Base-by-base conservation (phyloP, 2,329 filamentous ascomycete genomes). In the Monilinia aucupariae region DNA sequence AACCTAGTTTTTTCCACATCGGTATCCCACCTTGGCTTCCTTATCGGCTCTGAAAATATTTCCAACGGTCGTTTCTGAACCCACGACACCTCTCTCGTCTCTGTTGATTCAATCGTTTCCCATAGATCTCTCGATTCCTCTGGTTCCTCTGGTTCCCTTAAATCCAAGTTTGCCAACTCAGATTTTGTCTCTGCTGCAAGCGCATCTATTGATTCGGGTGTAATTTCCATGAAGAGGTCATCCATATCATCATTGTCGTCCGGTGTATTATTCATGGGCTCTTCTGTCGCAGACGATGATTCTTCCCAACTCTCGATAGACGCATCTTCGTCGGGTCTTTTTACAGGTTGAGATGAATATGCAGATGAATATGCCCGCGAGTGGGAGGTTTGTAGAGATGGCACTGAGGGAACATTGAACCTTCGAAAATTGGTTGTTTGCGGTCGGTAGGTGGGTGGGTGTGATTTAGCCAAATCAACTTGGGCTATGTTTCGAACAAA, bases 201-300 rank as follows among this genome's bases (percentile, higher is more conserved):
- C 2, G 67, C 66, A 66, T 77, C 74, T 64, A 78, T 73, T 7
- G 74, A 69, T 47, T 77, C 75, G 12, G 68, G 70, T 17, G 72
- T 75, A 12, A 73, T 69, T 22, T 77, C 75, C 37, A 75, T 68
- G 54, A 77, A 67, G 6, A 58, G 4, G 20, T 58, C 32, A 25
- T 56, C 52, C 32, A 49, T 15, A 50, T 59, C 48, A 22, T 52
- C 47, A 39, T n/a, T 27, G 17, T 34, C 50, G n/a, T 39, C 30
- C n/a, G 17, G 37, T 22, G 48, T 25, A 58, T 30, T 25, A 37
- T 47, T 37, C n/a, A 12, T 15, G 20, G 27, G 27, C 25, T 17
- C 39, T 27, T 43, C 41, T 5, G 17, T 37, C 51, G 37, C 60
- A 47, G 45, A 32, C 13, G 22, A n/a, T 22, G 4, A 4, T 37